Base-by-base conservation (phyloP, 1,284 basidiomycete genomes). In the Volvariella surrecta region DNA sequence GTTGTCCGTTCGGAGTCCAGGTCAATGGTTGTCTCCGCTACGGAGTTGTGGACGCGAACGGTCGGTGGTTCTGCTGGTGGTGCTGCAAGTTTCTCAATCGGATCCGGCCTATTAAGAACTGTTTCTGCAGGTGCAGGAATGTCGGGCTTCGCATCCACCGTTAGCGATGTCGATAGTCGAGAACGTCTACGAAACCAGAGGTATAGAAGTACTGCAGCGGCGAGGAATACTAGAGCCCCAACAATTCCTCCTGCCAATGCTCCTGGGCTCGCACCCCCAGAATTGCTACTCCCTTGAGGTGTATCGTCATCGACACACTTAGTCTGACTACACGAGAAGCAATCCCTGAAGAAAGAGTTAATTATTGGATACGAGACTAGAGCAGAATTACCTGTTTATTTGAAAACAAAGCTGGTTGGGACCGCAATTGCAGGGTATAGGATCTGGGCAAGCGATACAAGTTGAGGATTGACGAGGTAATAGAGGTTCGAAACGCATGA, bases 41-140 rank as follows among this genome's bases (percentile, higher is more conserved):
- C 63, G 19, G 64, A 59, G 30, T 70, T 57, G 45, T 74, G 78
- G 15, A 76, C 67, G 47, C 74, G 64, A 47, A 74, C 63, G 13
- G 61, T 65, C 50, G 58, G 64, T 31, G 57, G 56, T 48, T 68
- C 62, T 17, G 63, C 57, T 46, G 58, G 46, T 43, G 58, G 45
- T 13, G 55, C 51, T 16, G 60, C 54, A 8, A 66, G 58, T 57
- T 86, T 87, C 63, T 87, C 84, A 42, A 64, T 78, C 35, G 85
- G 85, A 59, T 89, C 81, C 20, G 83, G 82, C 35, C 85, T 71
- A 56, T 78, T 83, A 47, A 89, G 78, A 19, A 89, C 86, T 8
- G 77, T 75, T 52, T 75, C 80, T 16, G 86, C 84, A 24, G 80
- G 63, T 3, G 83, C 85, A 39, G 83, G 83, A 18, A 75, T 61